Percentiles rank a stretch among this genome's conserved stretches.
Conservation (phyloP, 352 stramenopile species). For the Globisporangium cederbergense region DNA sequence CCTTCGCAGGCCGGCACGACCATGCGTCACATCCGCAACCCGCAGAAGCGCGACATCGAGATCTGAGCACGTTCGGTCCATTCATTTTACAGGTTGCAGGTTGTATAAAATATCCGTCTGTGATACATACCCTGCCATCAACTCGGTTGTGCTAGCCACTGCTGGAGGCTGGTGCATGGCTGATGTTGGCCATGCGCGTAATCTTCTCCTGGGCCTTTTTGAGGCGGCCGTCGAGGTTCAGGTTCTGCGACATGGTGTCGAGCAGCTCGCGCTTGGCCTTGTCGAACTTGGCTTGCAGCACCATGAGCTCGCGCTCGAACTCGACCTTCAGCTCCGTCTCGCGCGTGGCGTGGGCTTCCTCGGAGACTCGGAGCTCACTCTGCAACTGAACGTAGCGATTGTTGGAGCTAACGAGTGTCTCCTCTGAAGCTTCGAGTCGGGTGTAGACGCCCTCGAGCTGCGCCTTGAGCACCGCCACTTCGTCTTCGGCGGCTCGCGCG, state of each 20-base stretch:
- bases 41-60: conserved; percentile 89
- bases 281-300: conserved; percentile 59
- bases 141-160: not conserved
- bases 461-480: conserved; percentile 29
- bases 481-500: conserved; percentile 33
- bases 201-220: conserved; percentile 75
- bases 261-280: conserved; percentile 77
- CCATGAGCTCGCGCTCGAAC: conserved; percentile 41
- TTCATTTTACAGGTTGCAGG: not conserved
- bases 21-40: conserved; percentile 91
- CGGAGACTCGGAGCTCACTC: conserved; percentile 25
- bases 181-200: conserved; percentile 29
- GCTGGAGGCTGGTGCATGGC: not conserved
- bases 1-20: conserved; percentile 80
- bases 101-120: not conserved
- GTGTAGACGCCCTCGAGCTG: conserved; percentile 49
- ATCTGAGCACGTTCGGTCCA: conserved; percentile 49
- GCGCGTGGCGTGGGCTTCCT: conserved; percentile 27
- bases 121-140: not conserved
- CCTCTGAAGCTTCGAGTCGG: conserved; percentile 38
- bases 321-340: conserved; percentile 38
- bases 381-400: conserved; percentile 27
- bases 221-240: conserved; percentile 56
- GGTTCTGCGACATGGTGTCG: conserved; percentile 61
- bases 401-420: conserved; percentile 21